Percentiles rank a stretch among this genome's conserved stretches.
phyloP scores from a whole-genome alignment of 257 asterid genomes.

The Solanum sitiens region DNA sequence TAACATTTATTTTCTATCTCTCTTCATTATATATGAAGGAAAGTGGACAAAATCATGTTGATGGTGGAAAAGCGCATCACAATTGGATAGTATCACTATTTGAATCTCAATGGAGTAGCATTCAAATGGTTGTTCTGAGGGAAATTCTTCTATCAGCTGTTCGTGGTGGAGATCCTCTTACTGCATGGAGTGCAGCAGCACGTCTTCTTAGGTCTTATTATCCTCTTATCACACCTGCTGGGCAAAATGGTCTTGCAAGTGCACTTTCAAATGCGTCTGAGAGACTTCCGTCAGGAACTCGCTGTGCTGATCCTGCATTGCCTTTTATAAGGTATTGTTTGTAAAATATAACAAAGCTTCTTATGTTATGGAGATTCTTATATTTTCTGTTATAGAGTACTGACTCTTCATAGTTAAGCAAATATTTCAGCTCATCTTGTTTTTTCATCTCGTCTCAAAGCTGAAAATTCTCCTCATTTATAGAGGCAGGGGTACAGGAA shows the following conservation, averaged over 20 bases:
- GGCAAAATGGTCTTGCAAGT: constrained; percentile 89
- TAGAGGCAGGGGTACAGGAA: background rate
- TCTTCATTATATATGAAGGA: constrained; percentile 27
- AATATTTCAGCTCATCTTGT: background rate
- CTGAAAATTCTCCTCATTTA: background rate
- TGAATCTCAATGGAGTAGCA: constrained; percentile 98
- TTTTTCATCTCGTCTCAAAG: background rate
- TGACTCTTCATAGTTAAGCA: background rate
- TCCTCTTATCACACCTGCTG: constrained; percentile 96
- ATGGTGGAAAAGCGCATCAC: constrained; percentile 77
- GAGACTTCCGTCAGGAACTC: constrained; percentile 94
- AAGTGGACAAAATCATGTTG: constrained; percentile 41
- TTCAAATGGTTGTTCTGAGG: constrained; percentile 96
- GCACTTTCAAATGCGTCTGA: constrained; percentile 82
- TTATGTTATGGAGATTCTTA: background rate
- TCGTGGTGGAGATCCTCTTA: constrained; percentile 97
- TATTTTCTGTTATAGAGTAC: background rate
- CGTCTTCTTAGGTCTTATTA: constrained; percentile 92
- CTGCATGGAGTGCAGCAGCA: constrained; percentile 99
- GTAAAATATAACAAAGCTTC: constrained; percentile 4
- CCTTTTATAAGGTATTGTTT: constrained; percentile 78
- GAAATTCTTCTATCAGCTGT: constrained; percentile 94
- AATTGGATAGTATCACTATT: constrained; percentile 73
- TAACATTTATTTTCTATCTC: background rate
- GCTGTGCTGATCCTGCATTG: constrained; percentile 92